Conservation (phyloP, 2,329 filamentous ascomycete species). For the Rhinocladiella similis region DNA sequence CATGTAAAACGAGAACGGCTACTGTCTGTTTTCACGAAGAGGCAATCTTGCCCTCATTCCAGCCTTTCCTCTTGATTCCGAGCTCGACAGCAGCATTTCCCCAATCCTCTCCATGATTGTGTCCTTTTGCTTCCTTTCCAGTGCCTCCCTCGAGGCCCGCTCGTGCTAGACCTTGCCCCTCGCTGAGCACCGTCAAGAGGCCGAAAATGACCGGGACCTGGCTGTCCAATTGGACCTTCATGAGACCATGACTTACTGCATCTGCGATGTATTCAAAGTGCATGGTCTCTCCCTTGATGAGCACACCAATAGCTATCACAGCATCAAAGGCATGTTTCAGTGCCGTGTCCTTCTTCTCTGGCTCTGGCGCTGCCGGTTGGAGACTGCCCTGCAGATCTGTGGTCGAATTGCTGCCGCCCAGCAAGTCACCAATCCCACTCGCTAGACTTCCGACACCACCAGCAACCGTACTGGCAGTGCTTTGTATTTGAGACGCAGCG, state of each 20-base stretch:
- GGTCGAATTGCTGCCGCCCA: slow-evolving; percentile 63
- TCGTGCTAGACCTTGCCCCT: slow-evolving; percentile 82
- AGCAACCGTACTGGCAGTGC: slow-evolving; percentile 45
- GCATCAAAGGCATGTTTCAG: slow-evolving; percentile 69
- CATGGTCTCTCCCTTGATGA: slow-evolving; percentile 99
- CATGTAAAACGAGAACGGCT: not conserved
- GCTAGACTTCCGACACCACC: slow-evolving; percentile 50
- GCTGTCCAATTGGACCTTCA: slow-evolving; percentile 88
- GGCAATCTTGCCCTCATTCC: slow-evolving; percentile 68
- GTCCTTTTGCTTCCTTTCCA: slow-evolving; percentile 51
- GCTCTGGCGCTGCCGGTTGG: slow-evolving; percentile 26
- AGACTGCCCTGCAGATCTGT: slow-evolving; percentile 59
- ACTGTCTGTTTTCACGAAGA: slow-evolving; percentile 4
- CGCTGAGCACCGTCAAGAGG: slow-evolving; percentile 81
- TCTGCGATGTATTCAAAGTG: slow-evolving; percentile 99
- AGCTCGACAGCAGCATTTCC: slow-evolving; percentile 91
- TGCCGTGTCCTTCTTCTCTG: slow-evolving; percentile 38
- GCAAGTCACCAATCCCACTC: slow-evolving; percentile 71
- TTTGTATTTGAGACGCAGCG: slow-evolving; percentile 82
- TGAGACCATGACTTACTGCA: slow-evolving; percentile 83
- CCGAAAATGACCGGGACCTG: slow-evolving; percentile 91
- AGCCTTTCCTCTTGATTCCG: slow-evolving; percentile 81
- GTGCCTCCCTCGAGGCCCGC: slow-evolving; percentile 67
- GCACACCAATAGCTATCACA: slow-evolving; percentile 88
- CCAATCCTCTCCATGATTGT: slow-evolving; percentile 98